Base-by-base conservation (phyloP, 352 stramenopile genomes). In the Saprolegnia diclina region DNA sequence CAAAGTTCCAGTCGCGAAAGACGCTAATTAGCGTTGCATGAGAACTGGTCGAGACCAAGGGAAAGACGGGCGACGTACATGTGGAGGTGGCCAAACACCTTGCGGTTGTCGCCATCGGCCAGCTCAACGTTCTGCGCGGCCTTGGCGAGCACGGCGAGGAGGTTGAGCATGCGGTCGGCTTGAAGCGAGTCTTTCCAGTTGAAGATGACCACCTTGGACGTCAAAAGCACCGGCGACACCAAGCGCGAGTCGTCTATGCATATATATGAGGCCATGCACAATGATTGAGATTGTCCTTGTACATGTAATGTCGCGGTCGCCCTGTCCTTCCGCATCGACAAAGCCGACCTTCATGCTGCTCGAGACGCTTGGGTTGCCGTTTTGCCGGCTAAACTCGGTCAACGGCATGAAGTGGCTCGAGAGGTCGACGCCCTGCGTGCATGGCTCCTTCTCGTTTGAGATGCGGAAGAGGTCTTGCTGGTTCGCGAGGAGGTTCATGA, bases 141-240 rank as follows among this genome's bases (percentile, higher is more conserved):
- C 50, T 86, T 81, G 5, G 87, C 82, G 4, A 95, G 69, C 3
- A 95, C 87, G 0, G 85, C 87, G 37, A 95, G 72, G 38, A 95
- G 35, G 35, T 95, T 95, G 22, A 95, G 75, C 68, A 95, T 95
- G 21, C 87, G 84, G 29, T 95, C 87, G 0, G 84, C 81, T 54
- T 95, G 85, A 1, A 95, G 67, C 76, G 83, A 91, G 71, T 95
- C 87, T 69, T 94, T 94, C 87, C 87, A 94, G 73, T 94, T 94
- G 70, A 94, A 94, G n/a, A 94, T 74, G 42, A 94, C 87, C 0
- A 85, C 85, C 62, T 94, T 94, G 24, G 87, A 94, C 22, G 87
- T 72, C n/a, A 94, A 72, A 56, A 94, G 73, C 45, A 94, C 84
- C 1, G 87, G 87, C 26, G 87, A 93, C 65, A 94, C 85, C 24